Evolutionary conservation across 345 rosid genomes (phyloP).

Genomic region (Pistacia atlantica): DNA sequence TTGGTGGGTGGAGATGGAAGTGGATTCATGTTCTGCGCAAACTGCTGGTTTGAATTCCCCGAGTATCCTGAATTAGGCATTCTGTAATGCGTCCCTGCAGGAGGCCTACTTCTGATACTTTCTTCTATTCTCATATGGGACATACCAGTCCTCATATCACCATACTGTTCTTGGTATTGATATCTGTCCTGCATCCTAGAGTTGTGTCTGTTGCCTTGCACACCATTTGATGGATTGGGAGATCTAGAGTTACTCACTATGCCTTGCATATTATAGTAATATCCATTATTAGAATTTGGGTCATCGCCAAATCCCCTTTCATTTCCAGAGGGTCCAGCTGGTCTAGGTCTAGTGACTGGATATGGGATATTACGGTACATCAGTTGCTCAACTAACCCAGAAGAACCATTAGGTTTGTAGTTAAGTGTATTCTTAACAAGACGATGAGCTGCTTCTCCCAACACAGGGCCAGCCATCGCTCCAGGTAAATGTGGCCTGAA

Average conservation of each 20-base stretch:
- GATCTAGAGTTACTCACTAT: constrained; percentile 41
- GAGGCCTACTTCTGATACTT: constrained; percentile 36
- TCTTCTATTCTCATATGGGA: constrained; percentile 58
- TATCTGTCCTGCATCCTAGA: constrained; percentile 44
- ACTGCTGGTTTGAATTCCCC: constrained; percentile 31
- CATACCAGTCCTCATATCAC: constrained; percentile 51
- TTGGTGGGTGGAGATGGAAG: constrained; percentile 67
- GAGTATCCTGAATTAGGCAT: constrained; percentile 35
- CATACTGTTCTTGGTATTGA: constrained; percentile 49
- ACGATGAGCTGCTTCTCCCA: constrained; percentile 98
- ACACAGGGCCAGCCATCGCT: constrained; percentile 65
- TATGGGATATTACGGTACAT: constrained; percentile 39
- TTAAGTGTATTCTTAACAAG: constrained; percentile 92
- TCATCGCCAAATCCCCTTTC: constrained; percentile 53
- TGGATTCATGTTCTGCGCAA: constrained; percentile 38
- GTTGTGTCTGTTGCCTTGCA: constrained; percentile 46
- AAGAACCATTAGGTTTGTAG: constrained; percentile 59
- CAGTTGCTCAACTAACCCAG: constrained; percentile 49
- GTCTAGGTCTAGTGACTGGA: constrained; percentile 45
- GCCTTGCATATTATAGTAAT: constrained; percentile 45
- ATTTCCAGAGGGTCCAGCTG: constrained; percentile 58
- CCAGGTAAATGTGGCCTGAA: constrained; percentile 82
- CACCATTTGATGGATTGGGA: constrained; percentile 41
- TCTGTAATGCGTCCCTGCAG: constrained; percentile 24
- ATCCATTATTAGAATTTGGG: constrained; percentile 44